Percentiles rank a stretch among this genome's conserved stretches.
Evolutionary conservation across 257 asterid species (phyloP).

Genomic region (Capsicum rhomboideum): DNA sequence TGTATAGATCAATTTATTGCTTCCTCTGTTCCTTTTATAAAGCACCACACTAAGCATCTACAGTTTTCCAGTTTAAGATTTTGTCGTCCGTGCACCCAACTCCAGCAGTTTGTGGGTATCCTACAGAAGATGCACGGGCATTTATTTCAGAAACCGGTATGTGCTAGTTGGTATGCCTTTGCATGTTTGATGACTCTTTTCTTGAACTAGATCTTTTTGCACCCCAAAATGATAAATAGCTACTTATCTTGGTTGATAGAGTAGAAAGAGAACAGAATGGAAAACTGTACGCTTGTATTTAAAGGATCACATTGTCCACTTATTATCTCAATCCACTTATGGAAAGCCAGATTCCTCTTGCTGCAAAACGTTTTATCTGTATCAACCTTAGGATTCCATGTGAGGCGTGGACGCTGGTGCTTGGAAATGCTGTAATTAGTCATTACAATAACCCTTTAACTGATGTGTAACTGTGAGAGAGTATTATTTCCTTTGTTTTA

Average conservation of each 20-base stretch:
- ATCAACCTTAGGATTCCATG: not conserved
- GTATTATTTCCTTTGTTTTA: not conserved
- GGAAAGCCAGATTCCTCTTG: not conserved
- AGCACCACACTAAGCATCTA: not conserved
- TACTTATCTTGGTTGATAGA: not conserved
- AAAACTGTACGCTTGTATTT: not conserved
- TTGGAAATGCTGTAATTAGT: not conserved
- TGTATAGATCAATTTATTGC: not conserved
- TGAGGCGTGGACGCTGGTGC: not conserved
- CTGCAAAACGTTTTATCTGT: too few species aligned
- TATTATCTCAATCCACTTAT: not conserved
- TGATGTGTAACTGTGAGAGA: not conserved
- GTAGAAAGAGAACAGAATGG: not conserved
- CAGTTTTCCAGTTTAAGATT: constrained; percentile 60
- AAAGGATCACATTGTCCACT: not conserved
- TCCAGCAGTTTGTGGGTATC: constrained; percentile 98
- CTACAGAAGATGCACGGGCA: constrained; percentile 75
- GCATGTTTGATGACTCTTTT: not conserved
- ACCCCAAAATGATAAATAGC: not conserved
- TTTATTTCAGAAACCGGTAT: constrained; percentile 79
- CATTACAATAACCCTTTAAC: not conserved
- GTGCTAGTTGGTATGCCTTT: not conserved
- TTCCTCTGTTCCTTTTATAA: not conserved
- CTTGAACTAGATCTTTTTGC: not conserved
- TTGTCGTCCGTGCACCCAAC: constrained; percentile 95